These are phyloP conservation scores for Yarrowia sp. DNA, from an alignment of 805 yeast species.

Conservation along the genomic window DNA sequence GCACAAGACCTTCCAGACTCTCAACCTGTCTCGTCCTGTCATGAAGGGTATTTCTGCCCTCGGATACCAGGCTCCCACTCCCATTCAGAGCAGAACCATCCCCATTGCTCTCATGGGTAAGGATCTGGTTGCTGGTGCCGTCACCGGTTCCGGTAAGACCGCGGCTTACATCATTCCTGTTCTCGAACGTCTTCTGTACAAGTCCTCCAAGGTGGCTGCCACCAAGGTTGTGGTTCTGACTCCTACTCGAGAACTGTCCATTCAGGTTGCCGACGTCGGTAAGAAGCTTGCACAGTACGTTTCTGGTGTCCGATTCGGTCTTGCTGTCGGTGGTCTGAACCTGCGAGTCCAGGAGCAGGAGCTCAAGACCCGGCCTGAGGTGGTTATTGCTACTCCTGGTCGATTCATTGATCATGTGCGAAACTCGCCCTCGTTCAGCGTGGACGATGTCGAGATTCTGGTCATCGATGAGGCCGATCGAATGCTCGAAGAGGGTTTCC, in stretches of 20 bases:
- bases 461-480: constrained; percentile 98
- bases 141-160: constrained; percentile 99
- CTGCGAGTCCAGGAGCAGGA: constrained; percentile 95
- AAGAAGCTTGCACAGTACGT: constrained; percentile 80
- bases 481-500: constrained; percentile 99
- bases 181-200: constrained; percentile 86
- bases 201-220: constrained; percentile 83
- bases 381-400: constrained; percentile 98
- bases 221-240: constrained; percentile 90
- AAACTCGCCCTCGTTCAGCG: constrained; percentile 90
- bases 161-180: constrained; percentile 98
- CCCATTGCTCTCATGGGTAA: constrained; percentile 94
- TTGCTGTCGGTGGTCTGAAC: constrained; percentile 98
- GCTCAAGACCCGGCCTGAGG: constrained; percentile 89
- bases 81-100: constrained; percentile 90
- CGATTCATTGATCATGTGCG: constrained; percentile 96
- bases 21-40: constrained; percentile 88
- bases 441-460: constrained; percentile 88
- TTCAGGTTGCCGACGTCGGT: constrained; percentile 95
- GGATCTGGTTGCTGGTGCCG: constrained; percentile 98
- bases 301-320: constrained; percentile 78
- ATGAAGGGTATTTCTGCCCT: constrained; percentile 80
- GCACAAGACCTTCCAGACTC: constrained; percentile 72
- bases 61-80: constrained; percentile 89
- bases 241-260: constrained; percentile 98